These are phyloP conservation scores for Malus sieversii DNA, from an alignment of 306 rosid genomes.

Conservation along the genomic window DNA sequence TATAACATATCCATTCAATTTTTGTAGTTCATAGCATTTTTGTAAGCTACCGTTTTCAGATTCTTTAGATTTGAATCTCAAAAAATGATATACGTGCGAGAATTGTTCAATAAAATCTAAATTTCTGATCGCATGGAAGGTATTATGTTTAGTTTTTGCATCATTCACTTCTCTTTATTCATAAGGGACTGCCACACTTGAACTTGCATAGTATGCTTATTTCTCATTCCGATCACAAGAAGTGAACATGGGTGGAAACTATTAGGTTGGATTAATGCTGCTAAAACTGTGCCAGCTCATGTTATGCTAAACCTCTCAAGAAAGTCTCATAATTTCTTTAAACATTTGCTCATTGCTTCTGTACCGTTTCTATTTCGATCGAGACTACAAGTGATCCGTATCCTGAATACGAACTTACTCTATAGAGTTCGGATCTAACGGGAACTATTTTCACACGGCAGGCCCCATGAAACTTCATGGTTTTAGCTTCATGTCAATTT, in stretches of 20 bases:
- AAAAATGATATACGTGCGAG: conserved; percentile 10
- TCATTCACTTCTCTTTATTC: not conserved
- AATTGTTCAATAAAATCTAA: conserved; percentile 10
- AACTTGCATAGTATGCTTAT: not conserved
- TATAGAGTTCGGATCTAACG: not conserved
- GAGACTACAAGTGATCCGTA: not conserved
- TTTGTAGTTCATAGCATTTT: conserved; percentile 6
- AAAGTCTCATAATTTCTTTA: not conserved
- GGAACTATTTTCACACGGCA: not conserved
- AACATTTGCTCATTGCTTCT: not conserved
- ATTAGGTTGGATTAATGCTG: not conserved
- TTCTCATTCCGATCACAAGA: not conserved
- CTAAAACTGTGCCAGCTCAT: not conserved
- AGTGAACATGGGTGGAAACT: not conserved
- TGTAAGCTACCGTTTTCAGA: conserved; percentile 9
- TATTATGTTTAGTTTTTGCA: conserved; percentile 6
- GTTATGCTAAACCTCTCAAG: not conserved
- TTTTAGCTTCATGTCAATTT: not conserved
- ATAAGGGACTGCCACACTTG: not conserved
- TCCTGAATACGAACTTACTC: not conserved
- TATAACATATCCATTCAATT: not conserved
- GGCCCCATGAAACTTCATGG: not conserved
- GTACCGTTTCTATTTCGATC: not conserved
- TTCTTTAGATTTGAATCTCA: conserved; percentile 22
- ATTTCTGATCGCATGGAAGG: conserved; percentile 16